Evolutionary conservation across 129 eudicot species (phyloP), one percentile per base, ranked within the genome.

Genomic region (Arctium lappa): DNA sequence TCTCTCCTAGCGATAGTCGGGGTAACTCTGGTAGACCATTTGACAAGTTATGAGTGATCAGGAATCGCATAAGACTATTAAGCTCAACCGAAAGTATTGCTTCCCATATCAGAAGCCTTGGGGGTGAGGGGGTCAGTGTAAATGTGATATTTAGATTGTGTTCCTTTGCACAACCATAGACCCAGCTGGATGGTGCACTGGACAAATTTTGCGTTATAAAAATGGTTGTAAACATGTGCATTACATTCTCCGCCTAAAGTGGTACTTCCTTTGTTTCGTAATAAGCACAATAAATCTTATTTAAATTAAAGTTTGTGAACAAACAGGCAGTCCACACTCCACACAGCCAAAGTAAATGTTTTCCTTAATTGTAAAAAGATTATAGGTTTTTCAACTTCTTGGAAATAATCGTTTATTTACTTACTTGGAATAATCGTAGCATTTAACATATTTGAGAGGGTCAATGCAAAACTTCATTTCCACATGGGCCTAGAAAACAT

Each of bases 21-120:
- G 81, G 79, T 27, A 78, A 82, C 79, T 9, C 48, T 18, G 46
- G 83, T 70, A 36, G 78, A 72, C 31, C 84, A 27, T 48, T 79
- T 65, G 15, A 78, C 34, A 69, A 69, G 46, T 44, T 69, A 29
- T 32, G 77, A 18, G 53, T 62, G 27, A 22, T 22, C 72, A 62
- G 77, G 18, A 38, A 75, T 62, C 48, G 30, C 62, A 30, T 42
- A 32, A 72, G 73, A 56, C 15, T 53, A 32, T 39, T 37, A 63
- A 42, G 44, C 44, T 76, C 76, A 82, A 76, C 56, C 44, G 77
- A 71, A 63, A 65, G 5, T 31, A 34, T 69, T 71, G 78, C 78
- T 34, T 75, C 32, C 42, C 8, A 8, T 29, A 31, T 29, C 6
- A 3, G 38, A 50, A 31, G 30, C 11, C 8, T 36, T 50, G 50